A percentile compares a stretch with the other conserved stretches of the same genome.
Evolutionary conservation across 106 monocot species (phyloP).

Genomic region (Ottelia alismoides): DNA sequence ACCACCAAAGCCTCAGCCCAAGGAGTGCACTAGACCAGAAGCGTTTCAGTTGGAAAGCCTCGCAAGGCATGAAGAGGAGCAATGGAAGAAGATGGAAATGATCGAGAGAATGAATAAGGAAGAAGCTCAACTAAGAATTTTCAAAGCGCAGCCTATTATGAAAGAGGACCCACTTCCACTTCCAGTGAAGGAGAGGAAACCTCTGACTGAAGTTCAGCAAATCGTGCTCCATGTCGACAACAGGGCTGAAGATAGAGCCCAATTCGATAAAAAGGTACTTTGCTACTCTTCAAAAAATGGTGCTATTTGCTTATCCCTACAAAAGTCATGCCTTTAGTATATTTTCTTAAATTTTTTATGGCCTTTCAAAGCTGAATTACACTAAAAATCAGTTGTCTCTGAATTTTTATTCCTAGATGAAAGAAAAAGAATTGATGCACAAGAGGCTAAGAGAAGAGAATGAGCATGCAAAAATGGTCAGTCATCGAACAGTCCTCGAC

Average conservation of each 20-base stretch:
- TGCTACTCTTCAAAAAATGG: conserved; percentile 2
- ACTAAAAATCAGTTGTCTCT: too few species aligned
- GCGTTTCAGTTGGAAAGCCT: conserved; percentile 70
- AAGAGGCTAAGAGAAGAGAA: conserved; percentile 76
- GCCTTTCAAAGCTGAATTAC: background rate
- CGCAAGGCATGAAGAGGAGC: conserved; percentile 63
- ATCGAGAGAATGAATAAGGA: conserved; percentile 60
- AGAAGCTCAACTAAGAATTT: conserved; percentile 50
- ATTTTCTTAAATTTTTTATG: background rate
- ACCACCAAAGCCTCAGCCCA: conserved; percentile 79
- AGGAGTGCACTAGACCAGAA: conserved; percentile 66
- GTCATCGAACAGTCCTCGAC: background rate
- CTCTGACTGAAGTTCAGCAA: conserved; percentile 76
- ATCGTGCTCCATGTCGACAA: conserved; percentile 73
- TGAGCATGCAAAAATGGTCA: conserved; percentile 56
- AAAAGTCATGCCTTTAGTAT: too few species aligned
- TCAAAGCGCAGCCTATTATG: conserved; percentile 64
- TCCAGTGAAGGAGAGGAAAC: conserved; percentile 69
- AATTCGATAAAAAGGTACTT: conserved; percentile 95
- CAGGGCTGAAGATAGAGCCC: conserved; percentile 64
- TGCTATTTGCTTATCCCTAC: too few species aligned
- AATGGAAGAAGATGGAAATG: conserved; percentile 50
- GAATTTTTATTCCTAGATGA: conserved; percentile 38
- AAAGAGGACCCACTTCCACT: conserved; percentile 69
- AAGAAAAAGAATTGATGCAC: conserved; percentile 60